A percentile compares a stretch with the other conserved stretches of the same genome.
Conservation (phyloP, 306 rosid genomes). For the Sicyos edulis region DNA sequence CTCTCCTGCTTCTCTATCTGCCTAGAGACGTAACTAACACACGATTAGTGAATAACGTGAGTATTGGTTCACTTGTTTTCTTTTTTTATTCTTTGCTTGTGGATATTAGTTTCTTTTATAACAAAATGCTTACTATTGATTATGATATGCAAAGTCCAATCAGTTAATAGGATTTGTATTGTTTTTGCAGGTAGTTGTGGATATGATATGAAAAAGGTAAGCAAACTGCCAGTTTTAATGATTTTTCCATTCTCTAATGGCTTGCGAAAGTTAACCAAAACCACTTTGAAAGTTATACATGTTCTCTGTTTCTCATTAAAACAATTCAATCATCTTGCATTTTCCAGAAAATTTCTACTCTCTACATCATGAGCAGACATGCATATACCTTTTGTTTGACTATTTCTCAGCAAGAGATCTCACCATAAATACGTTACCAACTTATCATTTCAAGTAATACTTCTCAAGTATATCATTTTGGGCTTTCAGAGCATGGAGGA, state of each 20-base stretch:
- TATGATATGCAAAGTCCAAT: constrained; percentile 23
- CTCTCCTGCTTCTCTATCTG: too few relatives aligned
- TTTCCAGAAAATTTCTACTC: too few relatives aligned
- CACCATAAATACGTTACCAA: not conserved
- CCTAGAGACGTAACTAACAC: too few relatives aligned
- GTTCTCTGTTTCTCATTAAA: not conserved
- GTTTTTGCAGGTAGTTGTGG: constrained; percentile 64
- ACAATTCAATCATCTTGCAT: constrained; percentile 6
- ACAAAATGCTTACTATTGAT: not conserved
- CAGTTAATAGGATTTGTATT: constrained; percentile 30
- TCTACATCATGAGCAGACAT: too few relatives aligned
- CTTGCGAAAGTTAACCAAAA: not conserved
- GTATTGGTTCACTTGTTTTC: too few relatives aligned
- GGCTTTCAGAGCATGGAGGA: constrained; percentile 61
- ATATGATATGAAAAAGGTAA: constrained; percentile 78
- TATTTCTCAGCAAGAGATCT: constrained; percentile 1
- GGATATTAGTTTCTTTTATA: too few relatives aligned
- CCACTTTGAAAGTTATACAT: not conserved
- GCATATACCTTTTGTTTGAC: not conserved
- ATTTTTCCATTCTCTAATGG: not conserved
- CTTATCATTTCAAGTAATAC: not conserved
- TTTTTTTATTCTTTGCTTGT: too few relatives aligned
- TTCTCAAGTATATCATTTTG: constrained; percentile 6
- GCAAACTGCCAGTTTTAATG: constrained; percentile 15
- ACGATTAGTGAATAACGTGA: too few relatives aligned